Percentiles rank a stretch among this genome's conserved stretches.
These are phyloP conservation scores for Lipomyces chichibuensis DNA, from an alignment of 805 yeast species.

Conservation along the genomic window DNA sequence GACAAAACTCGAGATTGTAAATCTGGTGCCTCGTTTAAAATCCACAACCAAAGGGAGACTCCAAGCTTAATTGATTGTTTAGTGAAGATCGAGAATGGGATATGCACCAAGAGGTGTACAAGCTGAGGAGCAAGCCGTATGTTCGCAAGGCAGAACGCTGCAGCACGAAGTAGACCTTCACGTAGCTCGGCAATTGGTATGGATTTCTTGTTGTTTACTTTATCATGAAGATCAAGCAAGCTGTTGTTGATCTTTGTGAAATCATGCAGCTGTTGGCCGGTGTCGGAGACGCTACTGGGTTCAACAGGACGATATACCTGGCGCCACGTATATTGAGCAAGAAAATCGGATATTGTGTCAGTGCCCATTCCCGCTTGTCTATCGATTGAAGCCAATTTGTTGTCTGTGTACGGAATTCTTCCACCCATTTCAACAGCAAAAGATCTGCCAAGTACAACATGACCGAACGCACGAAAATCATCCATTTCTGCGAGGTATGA, in stretches of 20 bases:
- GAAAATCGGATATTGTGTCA: conserved; percentile 66
- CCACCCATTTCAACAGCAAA: conserved; percentile 92
- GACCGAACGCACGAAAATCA: conserved; percentile 45
- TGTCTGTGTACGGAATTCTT: conserved; percentile 63
- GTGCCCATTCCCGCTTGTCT: conserved; percentile 47
- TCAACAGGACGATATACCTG: conserved; percentile 34
- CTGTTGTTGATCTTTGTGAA: conserved; percentile 33
- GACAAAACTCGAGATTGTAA: conserved; percentile 63
- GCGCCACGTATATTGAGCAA: conserved; percentile 78
- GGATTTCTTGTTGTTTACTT: conserved; percentile 35
- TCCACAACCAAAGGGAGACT: conserved; percentile 77
- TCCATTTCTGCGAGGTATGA: conserved; percentile 64
- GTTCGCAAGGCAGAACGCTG: conserved; percentile 46
- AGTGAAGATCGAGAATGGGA: conserved; percentile 73
- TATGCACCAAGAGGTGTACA: conserved; percentile 48
- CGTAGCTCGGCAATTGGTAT: conserved; percentile 38
- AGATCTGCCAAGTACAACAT: conserved; percentile 77
- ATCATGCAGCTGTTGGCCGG: conserved; percentile 21
- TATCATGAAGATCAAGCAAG: conserved; percentile 37
- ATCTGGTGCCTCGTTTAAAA: conserved; percentile 66
- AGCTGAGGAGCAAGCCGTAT: conserved; percentile 42
- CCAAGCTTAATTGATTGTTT: conserved; percentile 64
- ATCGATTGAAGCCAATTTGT: conserved; percentile 59
- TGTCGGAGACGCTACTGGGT: neutral
- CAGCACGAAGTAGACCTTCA: conserved; percentile 45